phyloP scores from a whole-genome alignment of 2,329 filamentous ascomycete species.

The Drechslerella coelobrocha region DNA sequence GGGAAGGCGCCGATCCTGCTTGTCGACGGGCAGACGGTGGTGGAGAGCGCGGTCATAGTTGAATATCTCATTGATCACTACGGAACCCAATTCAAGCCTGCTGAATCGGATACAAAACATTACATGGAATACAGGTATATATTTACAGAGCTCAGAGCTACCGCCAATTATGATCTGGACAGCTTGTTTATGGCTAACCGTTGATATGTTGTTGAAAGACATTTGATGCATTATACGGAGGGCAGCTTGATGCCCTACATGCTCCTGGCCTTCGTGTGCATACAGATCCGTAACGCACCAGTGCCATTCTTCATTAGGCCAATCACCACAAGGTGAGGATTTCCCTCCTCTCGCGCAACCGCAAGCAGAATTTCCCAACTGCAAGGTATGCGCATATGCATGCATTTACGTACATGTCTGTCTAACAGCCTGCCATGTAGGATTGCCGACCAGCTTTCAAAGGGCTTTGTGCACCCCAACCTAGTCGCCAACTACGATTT shows the following conservation, averaged over 20 bases:
- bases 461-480: constrained; percentile 50
- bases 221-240: constrained; percentile 83
- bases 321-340: constrained; percentile 64
- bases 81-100: constrained; percentile 66
- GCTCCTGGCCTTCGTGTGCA: constrained; percentile 69
- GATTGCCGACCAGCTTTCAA: constrained; percentile 42
- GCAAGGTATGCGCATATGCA: not conserved
- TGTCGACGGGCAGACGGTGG: constrained; percentile 70
- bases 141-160: too few species aligned
- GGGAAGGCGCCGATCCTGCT: constrained; percentile 85
- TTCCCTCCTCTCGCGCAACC: too few species aligned
- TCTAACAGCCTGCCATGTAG: not conserved
- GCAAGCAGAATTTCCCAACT: constrained; percentile 52
- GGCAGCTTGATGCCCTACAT: constrained; percentile 79
- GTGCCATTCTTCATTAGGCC: constrained; percentile 74
- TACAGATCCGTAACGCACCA: constrained; percentile 64
- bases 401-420: not conserved
- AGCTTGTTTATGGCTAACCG: not conserved
- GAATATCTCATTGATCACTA: constrained; percentile 78
- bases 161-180: too few species aligned
- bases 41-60: constrained; percentile 80
- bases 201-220: constrained; percentile 56
- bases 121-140: constrained; percentile 62
- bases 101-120: constrained; percentile 67
- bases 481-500: constrained; percentile 52